phyloP scores from a whole-genome alignment of 257 asterid species.

The Solanum sejunctum region DNA sequence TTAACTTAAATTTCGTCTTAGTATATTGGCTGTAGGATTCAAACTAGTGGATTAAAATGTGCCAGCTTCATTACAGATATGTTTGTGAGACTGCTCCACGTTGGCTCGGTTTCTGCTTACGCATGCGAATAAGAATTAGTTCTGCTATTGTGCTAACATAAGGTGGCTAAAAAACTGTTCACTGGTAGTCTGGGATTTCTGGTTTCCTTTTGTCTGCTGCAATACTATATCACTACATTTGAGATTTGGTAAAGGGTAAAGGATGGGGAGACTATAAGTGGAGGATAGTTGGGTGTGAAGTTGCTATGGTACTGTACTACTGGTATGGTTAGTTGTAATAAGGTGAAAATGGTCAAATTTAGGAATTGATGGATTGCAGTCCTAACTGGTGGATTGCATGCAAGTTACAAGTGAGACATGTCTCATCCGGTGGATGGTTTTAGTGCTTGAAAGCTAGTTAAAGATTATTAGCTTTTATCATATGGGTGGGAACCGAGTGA shows the following conservation, averaged over 20 bases:
- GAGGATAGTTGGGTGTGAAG: background rate
- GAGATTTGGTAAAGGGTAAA: background rate
- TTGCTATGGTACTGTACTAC: background rate
- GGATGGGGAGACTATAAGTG: background rate
- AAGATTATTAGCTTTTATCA: background rate
- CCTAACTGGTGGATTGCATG: background rate
- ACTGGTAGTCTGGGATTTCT: background rate
- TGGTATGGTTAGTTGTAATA: background rate
- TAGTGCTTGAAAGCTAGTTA: background rate
- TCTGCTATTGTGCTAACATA: background rate
- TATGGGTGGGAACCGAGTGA: background rate
- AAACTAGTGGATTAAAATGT: background rate
- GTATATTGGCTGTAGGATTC: background rate
- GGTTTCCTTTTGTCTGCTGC: background rate
- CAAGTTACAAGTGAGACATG: background rate
- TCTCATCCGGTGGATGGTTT: background rate
- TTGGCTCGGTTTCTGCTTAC: background rate
- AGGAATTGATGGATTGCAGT: background rate
- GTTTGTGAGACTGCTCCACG: background rate
- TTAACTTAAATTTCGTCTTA: background rate
- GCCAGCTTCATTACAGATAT: background rate
- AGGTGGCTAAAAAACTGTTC: background rate
- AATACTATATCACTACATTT: background rate
- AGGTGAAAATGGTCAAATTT: background rate
- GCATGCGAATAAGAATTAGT: background rate